A percentile compares a stretch with the other conserved stretches of the same genome.
These are phyloP conservation scores for Apiotrichum sp. DNA, from an alignment of 1,284 basidiomycete species.

Conservation along the genomic window DNA sequence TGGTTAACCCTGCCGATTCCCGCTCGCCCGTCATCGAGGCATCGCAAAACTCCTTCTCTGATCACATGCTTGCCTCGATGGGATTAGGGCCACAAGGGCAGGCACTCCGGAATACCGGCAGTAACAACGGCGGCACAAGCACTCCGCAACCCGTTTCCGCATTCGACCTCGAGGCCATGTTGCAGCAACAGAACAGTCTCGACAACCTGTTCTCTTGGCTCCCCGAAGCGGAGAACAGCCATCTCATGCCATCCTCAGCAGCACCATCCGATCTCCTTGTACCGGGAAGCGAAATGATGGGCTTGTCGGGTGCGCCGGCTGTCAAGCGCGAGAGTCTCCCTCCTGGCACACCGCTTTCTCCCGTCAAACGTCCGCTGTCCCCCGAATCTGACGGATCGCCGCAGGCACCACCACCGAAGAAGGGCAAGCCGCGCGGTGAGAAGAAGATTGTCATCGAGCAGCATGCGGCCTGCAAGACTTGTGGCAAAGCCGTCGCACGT, in stretches of 20 bases:
- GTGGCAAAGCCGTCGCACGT: slow-evolving; percentile 27
- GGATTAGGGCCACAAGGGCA: neutral
- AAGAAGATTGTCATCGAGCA: slow-evolving; percentile 40
- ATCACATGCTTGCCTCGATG: slow-evolving; percentile 1
- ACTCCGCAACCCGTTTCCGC: slow-evolving; percentile 23
- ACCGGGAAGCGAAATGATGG: slow-evolving; percentile 8
- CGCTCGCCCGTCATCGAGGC: slow-evolving; percentile 11
- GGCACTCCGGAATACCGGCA: neutral
- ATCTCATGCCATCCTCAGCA: slow-evolving; percentile 4
- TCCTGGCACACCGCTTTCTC: slow-evolving; percentile 8
- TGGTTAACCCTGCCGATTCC: slow-evolving; percentile 6
- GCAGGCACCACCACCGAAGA: slow-evolving; percentile 18
- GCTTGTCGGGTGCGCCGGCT: neutral
- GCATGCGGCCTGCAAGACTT: slow-evolving; percentile 22
- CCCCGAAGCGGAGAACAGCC: slow-evolving; percentile 20
- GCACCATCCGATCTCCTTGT: slow-evolving; percentile 9
- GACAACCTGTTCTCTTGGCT: slow-evolving; percentile 38
- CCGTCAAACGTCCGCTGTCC: slow-evolving; percentile 20
- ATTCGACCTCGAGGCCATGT: slow-evolving; percentile 41
- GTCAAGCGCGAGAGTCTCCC: neutral
- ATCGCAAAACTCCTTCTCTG: neutral
- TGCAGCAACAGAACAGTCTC: slow-evolving; percentile 24
- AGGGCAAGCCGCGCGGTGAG: slow-evolving; percentile 28
- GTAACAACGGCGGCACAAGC: neutral
- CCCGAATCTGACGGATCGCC: slow-evolving; percentile 18